phyloP scores from a whole-genome alignment of 441 rosid genomes.

The Lepidium campestre region DNA sequence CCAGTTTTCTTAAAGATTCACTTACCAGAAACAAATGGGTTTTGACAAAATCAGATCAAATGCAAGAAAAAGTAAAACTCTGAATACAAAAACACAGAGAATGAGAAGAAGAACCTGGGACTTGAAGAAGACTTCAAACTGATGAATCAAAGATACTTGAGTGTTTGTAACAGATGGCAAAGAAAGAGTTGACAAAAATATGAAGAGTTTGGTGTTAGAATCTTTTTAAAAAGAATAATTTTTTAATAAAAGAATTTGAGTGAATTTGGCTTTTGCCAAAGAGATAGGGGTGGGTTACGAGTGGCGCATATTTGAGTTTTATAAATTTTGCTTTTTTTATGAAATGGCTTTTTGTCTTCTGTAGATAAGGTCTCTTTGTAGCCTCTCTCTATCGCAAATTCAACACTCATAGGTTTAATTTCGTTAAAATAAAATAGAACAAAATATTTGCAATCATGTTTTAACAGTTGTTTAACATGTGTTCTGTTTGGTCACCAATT shows the following conservation, averaged over 20 bases:
- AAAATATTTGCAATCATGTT: background rate
- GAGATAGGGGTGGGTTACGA: conserved; percentile 71
- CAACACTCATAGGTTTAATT: background rate
- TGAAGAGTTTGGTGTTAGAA: background rate
- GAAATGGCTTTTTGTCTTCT: background rate
- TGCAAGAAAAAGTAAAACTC: background rate
- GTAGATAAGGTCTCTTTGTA: conserved; percentile 22
- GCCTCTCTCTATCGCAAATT: conserved; percentile 13
- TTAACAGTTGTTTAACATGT: too few species aligned
- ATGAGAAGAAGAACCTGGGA: conserved; percentile 22
- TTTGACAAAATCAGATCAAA: conserved; percentile 14
- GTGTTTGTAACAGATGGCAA: conserved; percentile 31
- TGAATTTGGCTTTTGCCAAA: conserved; percentile 49
- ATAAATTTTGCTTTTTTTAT: background rate
- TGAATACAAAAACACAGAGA: background rate
- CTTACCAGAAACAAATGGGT: conserved; percentile 16
- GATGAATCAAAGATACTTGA: conserved; percentile 23
- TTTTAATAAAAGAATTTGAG: background rate
- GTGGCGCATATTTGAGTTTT: conserved; percentile 50
- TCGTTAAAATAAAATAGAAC: too few species aligned
- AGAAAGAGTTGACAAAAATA: conserved; percentile 17
- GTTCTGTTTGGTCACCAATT: too few species aligned
- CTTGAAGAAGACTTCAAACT: conserved; percentile 27
- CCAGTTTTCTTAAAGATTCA: background rate
- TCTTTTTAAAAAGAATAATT: background rate